These are phyloP conservation scores for Gracilaria gracilis DNA, from an alignment of 23 red algal genomes.

Conservation along the genomic window DNA sequence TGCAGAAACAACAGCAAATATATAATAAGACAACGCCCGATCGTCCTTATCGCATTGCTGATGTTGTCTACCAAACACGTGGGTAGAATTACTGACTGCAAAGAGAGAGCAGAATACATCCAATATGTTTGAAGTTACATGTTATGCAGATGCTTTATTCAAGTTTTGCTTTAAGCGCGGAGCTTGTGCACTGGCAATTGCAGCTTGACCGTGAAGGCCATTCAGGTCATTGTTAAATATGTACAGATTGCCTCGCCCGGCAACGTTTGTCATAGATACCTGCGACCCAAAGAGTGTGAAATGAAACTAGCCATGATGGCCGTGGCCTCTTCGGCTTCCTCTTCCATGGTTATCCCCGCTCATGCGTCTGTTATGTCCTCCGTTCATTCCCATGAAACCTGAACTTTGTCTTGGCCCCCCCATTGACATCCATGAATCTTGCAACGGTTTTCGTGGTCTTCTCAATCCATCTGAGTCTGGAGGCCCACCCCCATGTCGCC, in stretches of 20 bases:
- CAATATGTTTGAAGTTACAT: background rate
- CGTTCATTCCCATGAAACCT: slow-evolving; percentile 23
- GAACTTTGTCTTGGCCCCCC: background rate
- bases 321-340: slow-evolving; percentile 19
- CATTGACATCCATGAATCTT: slow-evolving; percentile 19
- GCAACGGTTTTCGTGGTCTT: slow-evolving; percentile 4
- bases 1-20: too few species aligned
- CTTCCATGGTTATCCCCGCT: slow-evolving; percentile 9
- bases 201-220: background rate
- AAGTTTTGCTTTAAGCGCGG: background rate
- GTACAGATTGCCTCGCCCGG: slow-evolving; percentile 19
- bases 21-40: too few species aligned
- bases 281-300: background rate
- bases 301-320: background rate
- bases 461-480: slow-evolving; percentile 15
- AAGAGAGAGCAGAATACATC: too few species aligned
- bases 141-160: slow-evolving; percentile 44
- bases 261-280: slow-evolving; percentile 2
- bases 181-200: background rate
- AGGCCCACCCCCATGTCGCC: slow-evolving; percentile 15
- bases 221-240: slow-evolving; percentile 9
- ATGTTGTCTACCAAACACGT: too few species aligned
- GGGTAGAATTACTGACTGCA: too few species aligned
- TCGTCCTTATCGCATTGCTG: too few species aligned
- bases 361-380: slow-evolving; percentile 10